Evolutionary conservation across 495 filamentous ascomycete species (phyloP).

Genomic region (Lophiotrema nucula): DNA sequence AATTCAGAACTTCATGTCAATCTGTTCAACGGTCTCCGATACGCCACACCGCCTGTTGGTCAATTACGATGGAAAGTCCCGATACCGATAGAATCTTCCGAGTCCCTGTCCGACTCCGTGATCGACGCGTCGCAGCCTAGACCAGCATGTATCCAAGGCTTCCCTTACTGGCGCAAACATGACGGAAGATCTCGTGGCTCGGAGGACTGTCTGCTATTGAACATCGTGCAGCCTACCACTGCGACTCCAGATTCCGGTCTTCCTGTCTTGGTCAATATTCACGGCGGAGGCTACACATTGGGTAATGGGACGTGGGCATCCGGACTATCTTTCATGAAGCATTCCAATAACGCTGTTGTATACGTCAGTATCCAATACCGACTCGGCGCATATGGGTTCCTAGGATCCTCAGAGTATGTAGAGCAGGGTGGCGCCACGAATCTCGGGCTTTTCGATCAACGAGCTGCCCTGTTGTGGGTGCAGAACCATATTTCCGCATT

Average conservation of each 20-base stretch:
- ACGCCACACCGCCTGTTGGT: too few relatives aligned
- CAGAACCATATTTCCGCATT: slow-evolving; percentile 22
- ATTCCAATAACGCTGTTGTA: slow-evolving; percentile 12
- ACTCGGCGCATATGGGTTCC: slow-evolving; percentile 19
- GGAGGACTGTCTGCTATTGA: too few relatives aligned
- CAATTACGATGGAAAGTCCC: too few relatives aligned
- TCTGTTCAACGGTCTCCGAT: too few relatives aligned
- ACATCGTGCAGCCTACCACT: too few relatives aligned
- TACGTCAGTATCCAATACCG: slow-evolving; percentile 14
- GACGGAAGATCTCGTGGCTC: too few relatives aligned
- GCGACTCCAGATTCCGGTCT: slow-evolving; percentile 10
- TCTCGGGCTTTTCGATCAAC: slow-evolving; percentile 17
- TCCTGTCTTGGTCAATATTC: slow-evolving; percentile 19
- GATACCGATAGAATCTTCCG: too few relatives aligned
- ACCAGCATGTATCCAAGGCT: too few relatives aligned
- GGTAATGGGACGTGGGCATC: background rate
- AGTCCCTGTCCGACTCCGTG: too few relatives aligned
- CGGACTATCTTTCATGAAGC: background rate
- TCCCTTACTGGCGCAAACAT: too few relatives aligned
- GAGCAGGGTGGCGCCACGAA: background rate
- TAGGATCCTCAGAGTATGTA: background rate
- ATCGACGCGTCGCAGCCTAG: too few relatives aligned
- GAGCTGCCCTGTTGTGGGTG: slow-evolving; percentile 15
- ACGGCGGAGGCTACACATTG: slow-evolving; percentile 18
- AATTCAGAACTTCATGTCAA: too few relatives aligned